A percentile compares a stretch with the other conserved stretches of the same genome.
phyloP scores from a whole-genome alignment of 2,329 filamentous ascomycete genomes.

The Tolypocladium inflatum region DNA sequence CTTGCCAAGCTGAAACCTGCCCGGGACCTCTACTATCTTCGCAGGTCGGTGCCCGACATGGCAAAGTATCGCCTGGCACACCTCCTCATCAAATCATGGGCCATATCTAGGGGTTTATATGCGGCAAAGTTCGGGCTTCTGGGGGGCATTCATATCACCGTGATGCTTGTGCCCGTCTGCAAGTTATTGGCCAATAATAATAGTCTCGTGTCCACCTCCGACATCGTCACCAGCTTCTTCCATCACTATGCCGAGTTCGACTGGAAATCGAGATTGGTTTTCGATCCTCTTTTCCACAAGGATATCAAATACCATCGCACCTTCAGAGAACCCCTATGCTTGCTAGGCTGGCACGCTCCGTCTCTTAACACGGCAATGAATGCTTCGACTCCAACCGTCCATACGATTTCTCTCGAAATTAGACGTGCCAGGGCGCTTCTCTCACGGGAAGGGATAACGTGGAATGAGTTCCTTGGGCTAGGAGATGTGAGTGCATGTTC shows the following conservation, averaged over 20 bases:
- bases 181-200: conserved; percentile 38
- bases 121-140: conserved; percentile 56
- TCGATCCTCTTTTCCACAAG: conserved; percentile 51
- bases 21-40: conserved; percentile 52
- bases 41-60: conserved; percentile 49
- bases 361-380: conserved; percentile 49
- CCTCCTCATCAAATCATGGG: conserved; percentile 53
- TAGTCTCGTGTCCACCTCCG: conserved; percentile 30
- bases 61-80: conserved; percentile 49
- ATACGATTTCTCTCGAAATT: conserved; percentile 42
- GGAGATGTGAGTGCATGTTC: not conserved
- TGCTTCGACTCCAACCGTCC: conserved; percentile 42
- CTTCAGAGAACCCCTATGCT: conserved; percentile 49
- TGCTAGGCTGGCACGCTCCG: conserved; percentile 54
- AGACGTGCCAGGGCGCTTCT: conserved; percentile 33
- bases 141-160: conserved; percentile 53
- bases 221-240: conserved; percentile 53
- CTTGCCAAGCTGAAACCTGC: conserved; percentile 55
- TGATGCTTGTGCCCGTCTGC: conserved; percentile 50
- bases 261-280: conserved; percentile 44
- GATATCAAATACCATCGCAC: conserved; percentile 43
- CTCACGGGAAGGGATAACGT: conserved; percentile 23
- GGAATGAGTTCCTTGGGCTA: conserved; percentile 29
- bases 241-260: conserved; percentile 51
- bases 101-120: conserved; percentile 52